Conservation (phyloP, 2,329 filamentous ascomycete species). For the Penicillium corylophilum region DNA sequence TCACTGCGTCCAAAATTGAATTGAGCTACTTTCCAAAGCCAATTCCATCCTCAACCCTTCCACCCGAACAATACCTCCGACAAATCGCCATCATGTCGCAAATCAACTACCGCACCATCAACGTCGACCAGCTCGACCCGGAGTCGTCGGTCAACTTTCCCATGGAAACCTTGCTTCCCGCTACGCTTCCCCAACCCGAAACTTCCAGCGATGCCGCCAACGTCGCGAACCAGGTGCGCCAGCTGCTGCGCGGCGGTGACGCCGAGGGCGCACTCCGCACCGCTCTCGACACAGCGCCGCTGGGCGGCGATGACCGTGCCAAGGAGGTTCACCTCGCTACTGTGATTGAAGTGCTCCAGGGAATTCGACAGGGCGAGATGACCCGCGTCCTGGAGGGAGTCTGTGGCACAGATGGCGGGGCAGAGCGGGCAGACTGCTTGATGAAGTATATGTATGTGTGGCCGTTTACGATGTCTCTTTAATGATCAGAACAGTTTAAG, state of each 20-base stretch:
- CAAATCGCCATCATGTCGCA: constrained; percentile 38
- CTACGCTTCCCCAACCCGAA: constrained; percentile 65
- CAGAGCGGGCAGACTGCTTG: constrained; percentile 83
- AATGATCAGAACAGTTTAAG: not conserved
- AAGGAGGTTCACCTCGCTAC: constrained; percentile 84
- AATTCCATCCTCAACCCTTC: not conserved
- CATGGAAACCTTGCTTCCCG: constrained; percentile 75
- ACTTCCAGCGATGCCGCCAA: constrained; percentile 75
- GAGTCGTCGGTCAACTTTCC: constrained; percentile 93
- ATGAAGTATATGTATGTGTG: constrained; percentile 91
- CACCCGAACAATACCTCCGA: not conserved
- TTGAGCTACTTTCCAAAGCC: not conserved
- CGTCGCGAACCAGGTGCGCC: constrained; percentile 76
- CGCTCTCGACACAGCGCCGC: constrained; percentile 78
- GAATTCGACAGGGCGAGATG: constrained; percentile 96
- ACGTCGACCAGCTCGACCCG: constrained; percentile 87
- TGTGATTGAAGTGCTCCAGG: constrained; percentile 89
- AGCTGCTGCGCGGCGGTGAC: constrained; percentile 83
- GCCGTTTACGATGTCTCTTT: not conserved
- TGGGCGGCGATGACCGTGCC: constrained; percentile 55
- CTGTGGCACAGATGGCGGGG: constrained; percentile 73
- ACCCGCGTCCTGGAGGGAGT: constrained; percentile 80
- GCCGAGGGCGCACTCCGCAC: constrained; percentile 80
- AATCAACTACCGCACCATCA: constrained; percentile 79
- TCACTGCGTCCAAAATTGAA: not conserved